These are phyloP conservation scores for Calonectria pseudoturangicola DNA, from an alignment of 2,329 filamentous ascomycete species.

Conservation along the genomic window DNA sequence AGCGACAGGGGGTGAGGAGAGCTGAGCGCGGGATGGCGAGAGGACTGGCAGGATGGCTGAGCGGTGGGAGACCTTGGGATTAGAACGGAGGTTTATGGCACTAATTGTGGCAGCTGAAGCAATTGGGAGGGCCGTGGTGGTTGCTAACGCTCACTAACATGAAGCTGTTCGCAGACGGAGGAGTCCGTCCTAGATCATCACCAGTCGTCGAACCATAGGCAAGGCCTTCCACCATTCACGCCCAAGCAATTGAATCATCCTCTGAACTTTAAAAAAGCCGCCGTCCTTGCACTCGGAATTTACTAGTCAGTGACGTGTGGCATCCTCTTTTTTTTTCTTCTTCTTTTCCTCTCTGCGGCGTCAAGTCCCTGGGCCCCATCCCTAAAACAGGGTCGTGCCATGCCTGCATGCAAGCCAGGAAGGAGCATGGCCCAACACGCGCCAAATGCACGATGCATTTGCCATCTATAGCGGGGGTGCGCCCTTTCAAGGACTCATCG, in stretches of 20 bases:
- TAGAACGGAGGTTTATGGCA: neutral
- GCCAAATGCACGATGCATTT: constrained; percentile 13
- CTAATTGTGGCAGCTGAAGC: neutral
- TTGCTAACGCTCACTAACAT: constrained; percentile 13
- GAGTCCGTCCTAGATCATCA: constrained; percentile 16
- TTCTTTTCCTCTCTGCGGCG: constrained; percentile 9
- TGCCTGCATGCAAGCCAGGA: constrained; percentile 45
- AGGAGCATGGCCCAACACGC: constrained; percentile 30
- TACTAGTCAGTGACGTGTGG: constrained; percentile 8
- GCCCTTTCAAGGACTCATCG: constrained; percentile 3
- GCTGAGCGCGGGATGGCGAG: constrained; percentile 9
- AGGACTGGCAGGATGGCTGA: neutral
- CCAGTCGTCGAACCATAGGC: constrained; percentile 7
- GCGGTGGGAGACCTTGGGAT: constrained; percentile 3
- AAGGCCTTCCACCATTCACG: constrained; percentile 14
- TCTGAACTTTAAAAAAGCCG: constrained; percentile 21
- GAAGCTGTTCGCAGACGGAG: constrained; percentile 20
- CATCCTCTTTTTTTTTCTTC: constrained; percentile 1
- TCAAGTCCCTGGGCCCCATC: constrained; percentile 3
- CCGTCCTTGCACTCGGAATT: constrained; percentile 24
- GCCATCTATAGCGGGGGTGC: constrained; percentile 12
- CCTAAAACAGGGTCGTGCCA: constrained; percentile 47
- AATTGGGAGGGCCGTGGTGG: neutral
- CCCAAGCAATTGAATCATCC: constrained; percentile 13
- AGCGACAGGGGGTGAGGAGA: neutral